Evolutionary conservation across 768 basidiomycete genomes (phyloP).

Genomic region (Mycena polygramma): DNA sequence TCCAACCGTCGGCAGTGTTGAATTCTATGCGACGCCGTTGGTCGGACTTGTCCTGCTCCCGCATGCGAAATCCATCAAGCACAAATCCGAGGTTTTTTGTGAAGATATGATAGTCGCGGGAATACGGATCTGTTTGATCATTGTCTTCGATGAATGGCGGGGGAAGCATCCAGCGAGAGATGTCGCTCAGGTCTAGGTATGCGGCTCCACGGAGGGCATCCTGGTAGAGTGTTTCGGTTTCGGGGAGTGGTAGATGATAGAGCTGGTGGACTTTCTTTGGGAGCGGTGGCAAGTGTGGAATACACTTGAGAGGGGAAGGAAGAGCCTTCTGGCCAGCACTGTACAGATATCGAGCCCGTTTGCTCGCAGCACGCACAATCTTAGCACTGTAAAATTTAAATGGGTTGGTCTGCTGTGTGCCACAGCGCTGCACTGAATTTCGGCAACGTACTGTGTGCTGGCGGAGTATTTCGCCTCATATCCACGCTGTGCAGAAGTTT

Average conservation of each 20-base stretch:
- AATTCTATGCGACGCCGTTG: not conserved
- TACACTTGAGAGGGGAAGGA: not conserved
- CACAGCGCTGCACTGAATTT: not conserved
- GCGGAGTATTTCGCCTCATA: not conserved
- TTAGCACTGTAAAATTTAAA: slow-evolving; percentile 7
- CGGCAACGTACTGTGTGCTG: slow-evolving; percentile 1
- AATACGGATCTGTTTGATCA: slow-evolving; percentile 1
- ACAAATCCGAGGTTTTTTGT: not conserved
- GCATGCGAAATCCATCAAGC: slow-evolving; percentile 7
- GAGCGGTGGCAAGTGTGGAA: not conserved
- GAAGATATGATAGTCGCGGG: not conserved
- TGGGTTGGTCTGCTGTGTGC: not conserved
- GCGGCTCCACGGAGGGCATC: not conserved
- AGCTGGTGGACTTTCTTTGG: not conserved
- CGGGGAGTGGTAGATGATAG: not conserved
- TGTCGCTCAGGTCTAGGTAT: slow-evolving; percentile 4
- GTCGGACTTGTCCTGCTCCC: not conserved
- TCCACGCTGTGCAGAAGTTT: not conserved
- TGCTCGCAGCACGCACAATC: not conserved
- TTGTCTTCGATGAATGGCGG: slow-evolving; percentile 7
- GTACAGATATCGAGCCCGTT: not conserved
- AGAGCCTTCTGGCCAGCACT: not conserved
- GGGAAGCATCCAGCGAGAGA: not conserved
- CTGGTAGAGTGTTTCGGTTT: not conserved
- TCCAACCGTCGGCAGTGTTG: not conserved